Evolutionary conservation across 73 alveolate species (phyloP), one percentile per base, ranked within the genome.

Genomic region (Paramecium primaurelia): DNA sequence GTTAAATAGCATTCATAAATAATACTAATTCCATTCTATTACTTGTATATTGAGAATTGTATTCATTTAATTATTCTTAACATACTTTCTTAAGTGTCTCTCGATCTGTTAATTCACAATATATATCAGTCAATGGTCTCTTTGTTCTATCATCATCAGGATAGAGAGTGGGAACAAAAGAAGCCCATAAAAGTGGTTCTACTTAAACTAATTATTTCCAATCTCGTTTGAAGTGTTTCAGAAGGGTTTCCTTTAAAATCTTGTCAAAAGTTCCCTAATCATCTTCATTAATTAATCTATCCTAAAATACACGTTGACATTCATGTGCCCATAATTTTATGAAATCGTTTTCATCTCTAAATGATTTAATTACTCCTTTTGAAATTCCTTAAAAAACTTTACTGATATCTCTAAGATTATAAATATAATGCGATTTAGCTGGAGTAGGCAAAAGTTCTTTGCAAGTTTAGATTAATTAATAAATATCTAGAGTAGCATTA

Each of bases 291-390:
- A 99, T 98, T 90, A 99, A 95, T 77, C 99, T 96, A 95, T 99
- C 99, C 83, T 94, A 95, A 96, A 99, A 99, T 49, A 99, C 99
- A 86, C 99, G 98, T 92, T 95, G 97, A 91, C 99, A 98, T 95
- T 99, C 99, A 92, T 99, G 99, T 71, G 99, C 99, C 99, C 99
- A 98, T 59, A 98, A 95, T 86, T 97, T 98, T 36, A 98, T 96
- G 95, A 98, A 93, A 42, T 98, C 99, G 77, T 93, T 96, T 12
- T 95, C 98, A 58, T 77, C 95, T 89, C 96, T 93, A 44, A 96
- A 94, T 20, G 97, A 96, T 93, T 92, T 92, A 16, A 97, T 94
- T 37, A 91, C 71, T 26, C 98, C 98, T 77, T 96, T 96, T 20
- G 98, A 92, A 91, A 98, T 97, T 34, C 99, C 99, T 91, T 98